Conservation (phyloP, 768 basidiomycete genomes). For the Daedalea quercina region DNA sequence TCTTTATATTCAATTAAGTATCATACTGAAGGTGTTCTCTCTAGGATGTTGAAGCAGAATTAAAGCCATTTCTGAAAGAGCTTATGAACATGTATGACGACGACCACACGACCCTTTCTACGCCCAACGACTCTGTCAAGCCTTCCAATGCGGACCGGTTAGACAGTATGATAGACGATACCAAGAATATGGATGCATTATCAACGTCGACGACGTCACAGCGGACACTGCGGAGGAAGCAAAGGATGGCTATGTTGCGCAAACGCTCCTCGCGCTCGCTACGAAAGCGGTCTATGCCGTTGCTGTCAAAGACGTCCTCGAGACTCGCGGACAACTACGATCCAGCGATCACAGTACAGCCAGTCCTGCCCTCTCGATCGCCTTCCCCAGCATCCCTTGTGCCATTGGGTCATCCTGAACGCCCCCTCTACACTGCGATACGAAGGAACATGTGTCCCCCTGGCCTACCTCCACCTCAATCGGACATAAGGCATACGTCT, state of each 20-base stretch:
- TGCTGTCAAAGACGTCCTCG: background rate
- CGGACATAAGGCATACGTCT: conserved; percentile 5
- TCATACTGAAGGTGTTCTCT: background rate
- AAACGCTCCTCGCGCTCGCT: conserved; percentile 20
- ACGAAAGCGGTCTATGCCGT: conserved; percentile 11
- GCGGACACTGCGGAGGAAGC: conserved; percentile 11
- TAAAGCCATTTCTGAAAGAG: conserved; percentile 13
- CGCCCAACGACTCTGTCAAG: background rate
- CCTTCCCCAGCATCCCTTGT: background rate
- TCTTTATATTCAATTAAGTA: background rate
- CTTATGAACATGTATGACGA: conserved; percentile 2
- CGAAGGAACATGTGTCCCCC: conserved; percentile 19
- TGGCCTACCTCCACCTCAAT: conserved; percentile 2
- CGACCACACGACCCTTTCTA: background rate
- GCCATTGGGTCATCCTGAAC: conserved; percentile 16
- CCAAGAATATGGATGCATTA: background rate
- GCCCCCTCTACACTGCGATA: conserved; percentile 23
- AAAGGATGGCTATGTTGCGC: conserved; percentile 13
- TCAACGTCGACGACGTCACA: background rate
- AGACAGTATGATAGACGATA: background rate
- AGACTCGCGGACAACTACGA: conserved; percentile 4
- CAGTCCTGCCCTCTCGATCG: background rate
- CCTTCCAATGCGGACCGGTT: background rate
- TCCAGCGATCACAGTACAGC: background rate
- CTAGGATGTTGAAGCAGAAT: conserved; percentile 5